Conservation (phyloP, 805 yeast species). For the Candida germanica region DNA sequence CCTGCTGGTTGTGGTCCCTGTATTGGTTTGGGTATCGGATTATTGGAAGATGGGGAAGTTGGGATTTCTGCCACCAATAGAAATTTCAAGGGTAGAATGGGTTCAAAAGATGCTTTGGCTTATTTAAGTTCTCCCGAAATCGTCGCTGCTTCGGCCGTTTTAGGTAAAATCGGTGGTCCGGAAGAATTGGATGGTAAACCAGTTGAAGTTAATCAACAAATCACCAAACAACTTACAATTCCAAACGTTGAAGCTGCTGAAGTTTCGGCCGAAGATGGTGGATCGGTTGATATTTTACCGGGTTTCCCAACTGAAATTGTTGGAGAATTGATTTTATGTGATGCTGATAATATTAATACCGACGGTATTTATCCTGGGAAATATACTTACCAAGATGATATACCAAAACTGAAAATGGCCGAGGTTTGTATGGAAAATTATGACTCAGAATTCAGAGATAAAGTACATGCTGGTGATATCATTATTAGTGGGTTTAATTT, state of each 20-base stretch:
- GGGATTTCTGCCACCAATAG: constrained; percentile 98
- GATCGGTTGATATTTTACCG: constrained; percentile 69
- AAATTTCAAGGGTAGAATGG: constrained; percentile 99
- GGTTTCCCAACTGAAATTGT: constrained; percentile 89
- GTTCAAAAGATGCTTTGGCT: constrained; percentile 93
- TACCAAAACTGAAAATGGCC: constrained; percentile 93
- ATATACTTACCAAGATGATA: constrained; percentile 97
- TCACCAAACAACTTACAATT: constrained; percentile 42
- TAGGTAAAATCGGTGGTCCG: constrained; percentile 91
- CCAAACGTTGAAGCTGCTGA: constrained; percentile 31
- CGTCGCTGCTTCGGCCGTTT: constrained; percentile 96
- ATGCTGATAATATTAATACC: constrained; percentile 94
- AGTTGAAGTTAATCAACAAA: constrained; percentile 39
- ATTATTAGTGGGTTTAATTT: constrained; percentile 90
- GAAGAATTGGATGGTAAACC: constrained; percentile 70
- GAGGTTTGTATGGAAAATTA: constrained; percentile 99
- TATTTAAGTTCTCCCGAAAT: constrained; percentile 96
- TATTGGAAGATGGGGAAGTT: constrained; percentile 92
- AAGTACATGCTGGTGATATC: constrained; percentile 85
- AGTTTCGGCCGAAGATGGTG: constrained; percentile 26
- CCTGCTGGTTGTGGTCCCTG: constrained; percentile 99
- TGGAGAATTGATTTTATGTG: constrained; percentile 93
- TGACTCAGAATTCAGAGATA: constrained; percentile 80
- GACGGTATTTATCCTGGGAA: constrained; percentile 99
- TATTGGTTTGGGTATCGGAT: constrained; percentile 94